Conservation (phyloP, 805 yeast species). For the Lipomyces sp. region DNA sequence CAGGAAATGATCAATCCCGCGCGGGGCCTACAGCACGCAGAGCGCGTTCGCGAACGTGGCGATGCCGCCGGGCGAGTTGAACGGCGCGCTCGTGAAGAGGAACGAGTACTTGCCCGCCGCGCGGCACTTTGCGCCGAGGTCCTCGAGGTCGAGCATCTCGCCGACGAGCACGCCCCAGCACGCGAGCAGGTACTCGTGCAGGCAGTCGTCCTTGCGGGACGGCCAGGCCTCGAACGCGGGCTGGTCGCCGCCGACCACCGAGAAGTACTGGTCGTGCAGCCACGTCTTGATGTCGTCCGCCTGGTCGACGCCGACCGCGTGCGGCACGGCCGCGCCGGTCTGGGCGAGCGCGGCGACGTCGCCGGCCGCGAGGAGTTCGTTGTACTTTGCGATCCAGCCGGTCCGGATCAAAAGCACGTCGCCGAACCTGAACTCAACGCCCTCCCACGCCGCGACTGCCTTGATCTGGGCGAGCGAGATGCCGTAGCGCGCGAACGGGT, state of each 20-base stretch:
- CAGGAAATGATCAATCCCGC: too few species aligned
- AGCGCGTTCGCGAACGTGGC: conserved; percentile 47
- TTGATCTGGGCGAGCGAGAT: conserved; percentile 32
- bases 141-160: conserved; percentile 39
- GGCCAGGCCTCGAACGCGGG: conserved; percentile 36
- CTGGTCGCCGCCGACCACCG: conserved; percentile 37
- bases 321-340: conserved; percentile 19
- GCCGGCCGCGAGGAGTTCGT: conserved; percentile 15
- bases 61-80: conserved; percentile 39
- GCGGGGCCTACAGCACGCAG: conserved; percentile 39
- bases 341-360: conserved; percentile 11
- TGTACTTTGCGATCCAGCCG: conserved; percentile 37
- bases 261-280: conserved; percentile 35
- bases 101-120: conserved; percentile 34
- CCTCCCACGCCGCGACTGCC: conserved; percentile 30
- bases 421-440: conserved; percentile 34
- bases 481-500: conserved; percentile 33
- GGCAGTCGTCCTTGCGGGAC: conserved; percentile 7
- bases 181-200: conserved; percentile 32
- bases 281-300: conserved; percentile 33
- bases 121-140: conserved; percentile 34
- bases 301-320: conserved; percentile 33
- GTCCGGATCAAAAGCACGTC: conserved; percentile 38
- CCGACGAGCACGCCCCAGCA: conserved; percentile 42
- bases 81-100: conserved; percentile 38